A percentile compares a stretch with the other conserved stretches of the same genome.
These are phyloP conservation scores for Flaveria ramosissima DNA, from an alignment of 129 eudicot genomes.

Conservation along the genomic window DNA sequence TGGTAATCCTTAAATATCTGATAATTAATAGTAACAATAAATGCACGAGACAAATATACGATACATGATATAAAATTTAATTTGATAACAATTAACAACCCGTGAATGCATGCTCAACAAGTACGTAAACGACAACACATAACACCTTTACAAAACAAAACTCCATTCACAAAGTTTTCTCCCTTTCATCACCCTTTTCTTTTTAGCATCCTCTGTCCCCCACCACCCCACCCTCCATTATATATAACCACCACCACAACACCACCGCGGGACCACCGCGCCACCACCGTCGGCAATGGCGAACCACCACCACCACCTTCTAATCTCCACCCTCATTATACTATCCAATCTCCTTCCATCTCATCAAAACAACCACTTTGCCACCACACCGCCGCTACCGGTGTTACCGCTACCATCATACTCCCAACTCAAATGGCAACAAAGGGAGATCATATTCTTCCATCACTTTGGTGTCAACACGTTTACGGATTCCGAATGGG, in stretches of 20 bases:
- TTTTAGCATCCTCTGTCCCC: constrained; percentile 14
- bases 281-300: constrained; percentile 34
- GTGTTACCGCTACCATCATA: constrained; percentile 72
- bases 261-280: constrained; percentile 1
- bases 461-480: constrained; percentile 92
- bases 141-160: constrained; percentile 43
- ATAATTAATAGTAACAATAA: neutral
- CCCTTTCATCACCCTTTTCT: constrained; percentile 26
- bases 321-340: constrained; percentile 21
- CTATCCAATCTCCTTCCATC: constrained; percentile 38
- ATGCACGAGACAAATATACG: neutral
- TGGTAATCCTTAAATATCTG: too few species aligned
- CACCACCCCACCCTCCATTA: constrained; percentile 18
- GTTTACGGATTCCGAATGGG: constrained; percentile 88
- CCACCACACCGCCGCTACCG: constrained; percentile 78
- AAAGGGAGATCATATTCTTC: constrained; percentile 85
- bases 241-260: constrained; percentile 27
- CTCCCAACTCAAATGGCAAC: constrained; percentile 91
- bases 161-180: constrained; percentile 36
- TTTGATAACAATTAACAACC: constrained; percentile 19
- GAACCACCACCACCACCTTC: constrained; percentile 12
- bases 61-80: neutral
- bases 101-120: constrained; percentile 43
- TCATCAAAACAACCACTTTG: constrained; percentile 22
- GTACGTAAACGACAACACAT: constrained; percentile 41